phyloP scores from a whole-genome alignment of 2,329 filamentous ascomycete species.

The Fusarium robinianum region DNA sequence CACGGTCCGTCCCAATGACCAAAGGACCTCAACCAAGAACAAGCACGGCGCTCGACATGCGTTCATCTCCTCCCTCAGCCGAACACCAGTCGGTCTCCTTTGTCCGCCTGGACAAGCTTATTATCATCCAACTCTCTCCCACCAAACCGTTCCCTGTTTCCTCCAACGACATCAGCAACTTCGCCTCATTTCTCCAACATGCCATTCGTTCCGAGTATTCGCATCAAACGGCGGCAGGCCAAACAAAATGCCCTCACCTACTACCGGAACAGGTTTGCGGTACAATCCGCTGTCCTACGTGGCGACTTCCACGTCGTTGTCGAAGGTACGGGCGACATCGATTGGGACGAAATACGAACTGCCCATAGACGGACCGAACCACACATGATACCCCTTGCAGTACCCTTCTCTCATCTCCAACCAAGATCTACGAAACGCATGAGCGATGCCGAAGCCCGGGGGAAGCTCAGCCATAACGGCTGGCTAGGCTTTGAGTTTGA shows the following conservation, averaged over 20 bases:
- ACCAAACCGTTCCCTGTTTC: not conserved
- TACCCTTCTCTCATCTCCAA: too few species aligned
- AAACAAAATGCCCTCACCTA: not conserved
- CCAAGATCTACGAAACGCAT: too few species aligned
- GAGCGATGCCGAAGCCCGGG: not conserved
- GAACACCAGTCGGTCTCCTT: conserved; percentile 18
- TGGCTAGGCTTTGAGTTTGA: conserved; percentile 31
- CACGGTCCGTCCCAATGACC: not conserved
- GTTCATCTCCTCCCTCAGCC: not conserved
- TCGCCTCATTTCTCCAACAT: conserved; percentile 20
- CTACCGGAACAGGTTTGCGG: conserved; percentile 14
- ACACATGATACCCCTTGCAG: too few species aligned
- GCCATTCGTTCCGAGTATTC: conserved; percentile 2
- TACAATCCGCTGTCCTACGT: conserved; percentile 27
- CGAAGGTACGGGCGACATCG: conserved; percentile 1
- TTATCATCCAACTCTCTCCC: conserved; percentile 21
- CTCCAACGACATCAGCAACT: conserved; percentile 5
- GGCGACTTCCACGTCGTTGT: conserved; percentile 24
- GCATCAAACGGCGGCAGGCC: not conserved
- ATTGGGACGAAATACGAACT: too few species aligned
- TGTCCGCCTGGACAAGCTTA: conserved; percentile 28
- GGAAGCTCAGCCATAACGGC: not conserved
- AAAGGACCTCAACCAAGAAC: conserved; percentile 6
- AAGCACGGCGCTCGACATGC: too few species aligned
- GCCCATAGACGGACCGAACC: too few species aligned